A percentile compares a stretch with the other conserved stretches of the same genome.
Evolutionary conservation across 176 grass and related monocot genomes (phyloP).

Genomic region (Olyra latifolia): DNA sequence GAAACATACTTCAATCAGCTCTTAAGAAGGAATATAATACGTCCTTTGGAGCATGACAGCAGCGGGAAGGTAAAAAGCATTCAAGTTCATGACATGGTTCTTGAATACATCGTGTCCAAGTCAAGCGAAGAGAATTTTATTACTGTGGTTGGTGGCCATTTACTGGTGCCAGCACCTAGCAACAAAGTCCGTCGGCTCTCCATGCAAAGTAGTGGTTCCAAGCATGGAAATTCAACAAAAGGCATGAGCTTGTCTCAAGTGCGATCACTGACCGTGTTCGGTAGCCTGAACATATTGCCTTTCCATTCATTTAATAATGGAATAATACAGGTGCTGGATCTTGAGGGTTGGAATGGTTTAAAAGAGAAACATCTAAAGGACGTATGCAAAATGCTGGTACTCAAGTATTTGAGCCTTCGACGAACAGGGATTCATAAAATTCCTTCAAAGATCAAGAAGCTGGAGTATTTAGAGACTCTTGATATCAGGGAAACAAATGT

Average conservation of each 20-base stretch:
- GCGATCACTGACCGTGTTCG: too few species aligned
- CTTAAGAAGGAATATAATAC: constrained; percentile 4
- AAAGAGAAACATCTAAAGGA: background rate
- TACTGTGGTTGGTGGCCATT: constrained; percentile 19
- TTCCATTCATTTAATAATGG: too few species aligned
- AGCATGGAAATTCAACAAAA: too few species aligned
- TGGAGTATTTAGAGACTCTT: background rate
- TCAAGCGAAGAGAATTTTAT: constrained; percentile 26
- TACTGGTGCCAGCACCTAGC: background rate
- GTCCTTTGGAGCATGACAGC: constrained; percentile 1
- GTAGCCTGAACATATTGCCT: too few species aligned
- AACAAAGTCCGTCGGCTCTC: constrained; percentile 23
- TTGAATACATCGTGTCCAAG: constrained; percentile 19
- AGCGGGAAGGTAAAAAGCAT: constrained; percentile 16
- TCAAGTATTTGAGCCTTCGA: constrained; percentile 17
- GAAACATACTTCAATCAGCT: constrained; percentile 23
- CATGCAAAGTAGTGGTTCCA: too few species aligned
- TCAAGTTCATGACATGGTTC: constrained; percentile 33
- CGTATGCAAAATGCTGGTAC: constrained; percentile 21
- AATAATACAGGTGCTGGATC: too few species aligned
- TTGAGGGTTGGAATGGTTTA: constrained; percentile 6
- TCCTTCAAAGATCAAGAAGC: background rate
- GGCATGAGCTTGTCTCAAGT: too few species aligned
- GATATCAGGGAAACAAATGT: background rate
- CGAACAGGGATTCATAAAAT: background rate